Evolutionary conservation across 331 rosid species (phyloP).

Genomic region (Acacia pycnantha): DNA sequence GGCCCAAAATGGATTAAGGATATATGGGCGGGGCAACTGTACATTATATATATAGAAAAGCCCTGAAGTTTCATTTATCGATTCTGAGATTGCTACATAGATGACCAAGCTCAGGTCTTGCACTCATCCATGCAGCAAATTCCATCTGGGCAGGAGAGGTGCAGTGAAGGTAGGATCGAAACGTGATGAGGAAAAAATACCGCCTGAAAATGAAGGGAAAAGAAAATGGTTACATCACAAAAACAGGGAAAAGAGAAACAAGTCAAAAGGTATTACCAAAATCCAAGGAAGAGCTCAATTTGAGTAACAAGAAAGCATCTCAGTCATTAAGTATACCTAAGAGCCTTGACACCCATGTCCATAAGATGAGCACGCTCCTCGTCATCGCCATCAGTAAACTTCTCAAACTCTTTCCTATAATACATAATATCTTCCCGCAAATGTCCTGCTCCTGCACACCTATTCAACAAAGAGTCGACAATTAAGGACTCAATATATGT

Average conservation of each 20-base stretch:
- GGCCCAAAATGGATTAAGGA: neutral
- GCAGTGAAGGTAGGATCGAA: slow-evolving; percentile 76
- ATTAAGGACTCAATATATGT: slow-evolving; percentile 9
- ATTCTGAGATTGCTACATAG: slow-evolving; percentile 74
- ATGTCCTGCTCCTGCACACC: slow-evolving; percentile 88
- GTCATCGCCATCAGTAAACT: slow-evolving; percentile 55
- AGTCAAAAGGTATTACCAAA: neutral
- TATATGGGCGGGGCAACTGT: neutral
- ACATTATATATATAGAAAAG: slow-evolving; percentile 12
- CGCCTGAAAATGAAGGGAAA: slow-evolving; percentile 53
- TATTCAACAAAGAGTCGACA: slow-evolving; percentile 30
- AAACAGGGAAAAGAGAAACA: neutral
- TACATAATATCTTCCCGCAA: slow-evolving; percentile 70
- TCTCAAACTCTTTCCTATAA: slow-evolving; percentile 61
- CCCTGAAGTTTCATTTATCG: slow-evolving; percentile 46
- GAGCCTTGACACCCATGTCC: slow-evolving; percentile 82
- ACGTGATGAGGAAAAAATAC: slow-evolving; percentile 70
- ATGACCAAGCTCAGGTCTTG: slow-evolving; percentile 88
- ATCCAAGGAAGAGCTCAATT: neutral
- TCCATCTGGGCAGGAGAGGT: slow-evolving; percentile 42
- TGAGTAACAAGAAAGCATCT: neutral
- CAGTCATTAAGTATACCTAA: slow-evolving; percentile 46
- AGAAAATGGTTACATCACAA: slow-evolving; percentile 1
- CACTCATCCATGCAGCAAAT: slow-evolving; percentile 72
- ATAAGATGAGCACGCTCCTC: slow-evolving; percentile 60